Conservation (phyloP, 371 early-diverging fungal species). For the Mucor circinelloides region DNA sequence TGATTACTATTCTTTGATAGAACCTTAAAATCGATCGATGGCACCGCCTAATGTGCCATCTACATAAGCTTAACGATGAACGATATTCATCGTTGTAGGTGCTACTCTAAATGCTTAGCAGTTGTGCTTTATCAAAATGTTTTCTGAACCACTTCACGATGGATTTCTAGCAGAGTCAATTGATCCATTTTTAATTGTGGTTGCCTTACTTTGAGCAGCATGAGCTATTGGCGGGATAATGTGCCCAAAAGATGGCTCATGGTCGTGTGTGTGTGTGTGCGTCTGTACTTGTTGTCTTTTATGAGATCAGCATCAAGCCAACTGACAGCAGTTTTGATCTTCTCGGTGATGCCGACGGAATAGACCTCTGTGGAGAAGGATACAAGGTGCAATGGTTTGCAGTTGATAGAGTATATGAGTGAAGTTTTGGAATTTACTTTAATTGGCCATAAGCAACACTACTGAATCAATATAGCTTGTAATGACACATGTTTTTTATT, state of each 20-base stretch:
- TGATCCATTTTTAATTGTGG: slow-evolving; percentile 26
- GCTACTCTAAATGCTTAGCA: slow-evolving; percentile 37
- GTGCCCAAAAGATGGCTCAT: slow-evolving; percentile 44
- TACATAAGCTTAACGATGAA: slow-evolving; percentile 26
- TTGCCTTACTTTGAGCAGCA: slow-evolving; percentile 33
- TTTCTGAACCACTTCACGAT: slow-evolving; percentile 24
- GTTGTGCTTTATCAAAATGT: slow-evolving; percentile 22
- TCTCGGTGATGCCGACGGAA: slow-evolving; percentile 29
- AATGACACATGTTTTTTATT: neutral
- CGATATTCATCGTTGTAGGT: slow-evolving; percentile 18
- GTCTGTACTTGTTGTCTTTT: slow-evolving; percentile 35
- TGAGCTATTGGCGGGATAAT: slow-evolving; percentile 24
- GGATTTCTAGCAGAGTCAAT: slow-evolving; percentile 1
- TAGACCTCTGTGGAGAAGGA: slow-evolving; percentile 49
- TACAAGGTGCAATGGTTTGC: slow-evolving; percentile 45
- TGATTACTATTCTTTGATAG: too few species aligned
- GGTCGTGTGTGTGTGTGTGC: slow-evolving; percentile 31
- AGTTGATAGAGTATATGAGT: slow-evolving; percentile 42
- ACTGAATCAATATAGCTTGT: slow-evolving; percentile 20
- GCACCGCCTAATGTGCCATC: slow-evolving; percentile 34
- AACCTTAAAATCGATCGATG: too few species aligned
- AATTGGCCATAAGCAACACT: slow-evolving; percentile 41
- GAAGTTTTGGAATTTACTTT: slow-evolving; percentile 33
- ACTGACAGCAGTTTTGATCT: slow-evolving; percentile 31
- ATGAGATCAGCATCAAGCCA: slow-evolving; percentile 42